phyloP scores from a whole-genome alignment of 2,329 filamentous ascomycete species.

The Ophiostoma ulmi region DNA sequence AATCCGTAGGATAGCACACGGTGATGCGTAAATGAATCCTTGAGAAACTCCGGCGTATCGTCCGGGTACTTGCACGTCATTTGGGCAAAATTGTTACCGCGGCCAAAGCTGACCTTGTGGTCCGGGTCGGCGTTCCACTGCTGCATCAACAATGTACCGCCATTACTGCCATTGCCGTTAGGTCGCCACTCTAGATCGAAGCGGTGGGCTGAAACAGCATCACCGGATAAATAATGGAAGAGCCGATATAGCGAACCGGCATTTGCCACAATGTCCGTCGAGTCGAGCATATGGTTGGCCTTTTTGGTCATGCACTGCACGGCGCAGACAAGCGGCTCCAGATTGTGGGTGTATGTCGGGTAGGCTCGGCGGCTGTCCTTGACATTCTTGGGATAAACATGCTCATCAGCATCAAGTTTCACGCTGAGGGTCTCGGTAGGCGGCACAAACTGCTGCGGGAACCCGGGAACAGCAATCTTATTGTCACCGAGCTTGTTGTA shows the following conservation, averaged over 20 bases:
- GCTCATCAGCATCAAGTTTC: background rate
- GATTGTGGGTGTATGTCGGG: conserved; percentile 23
- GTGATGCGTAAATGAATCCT: conserved; percentile 28
- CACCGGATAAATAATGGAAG: conserved; percentile 25
- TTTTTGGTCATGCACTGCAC: conserved; percentile 24
- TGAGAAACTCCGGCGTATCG: conserved; percentile 18
- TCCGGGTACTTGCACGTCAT: conserved; percentile 27
- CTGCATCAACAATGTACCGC: conserved; percentile 26
- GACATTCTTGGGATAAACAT: too few species aligned
- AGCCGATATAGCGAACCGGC: conserved; percentile 28
- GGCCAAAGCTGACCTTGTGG: conserved; percentile 22
- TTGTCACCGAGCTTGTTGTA: conserved; percentile 29
- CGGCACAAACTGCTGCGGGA: conserved; percentile 26
- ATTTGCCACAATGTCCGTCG: conserved; percentile 29
- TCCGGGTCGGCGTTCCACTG: conserved; percentile 28
- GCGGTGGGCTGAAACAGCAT: conserved; percentile 6
- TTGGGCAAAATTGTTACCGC: conserved; percentile 28
- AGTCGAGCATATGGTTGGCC: conserved; percentile 13
- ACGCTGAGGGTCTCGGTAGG: conserved; percentile 3
- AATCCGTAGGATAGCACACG: conserved; percentile 29
- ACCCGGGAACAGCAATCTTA: conserved; percentile 30
- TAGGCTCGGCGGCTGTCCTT: conserved; percentile 6
- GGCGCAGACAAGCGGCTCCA: conserved; percentile 29
- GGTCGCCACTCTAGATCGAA: conserved; percentile 27
- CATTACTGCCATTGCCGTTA: background rate